Base-by-base conservation (phyloP, 1,139 yeast genomes). In the Saccharomyces uvarum region DNA sequence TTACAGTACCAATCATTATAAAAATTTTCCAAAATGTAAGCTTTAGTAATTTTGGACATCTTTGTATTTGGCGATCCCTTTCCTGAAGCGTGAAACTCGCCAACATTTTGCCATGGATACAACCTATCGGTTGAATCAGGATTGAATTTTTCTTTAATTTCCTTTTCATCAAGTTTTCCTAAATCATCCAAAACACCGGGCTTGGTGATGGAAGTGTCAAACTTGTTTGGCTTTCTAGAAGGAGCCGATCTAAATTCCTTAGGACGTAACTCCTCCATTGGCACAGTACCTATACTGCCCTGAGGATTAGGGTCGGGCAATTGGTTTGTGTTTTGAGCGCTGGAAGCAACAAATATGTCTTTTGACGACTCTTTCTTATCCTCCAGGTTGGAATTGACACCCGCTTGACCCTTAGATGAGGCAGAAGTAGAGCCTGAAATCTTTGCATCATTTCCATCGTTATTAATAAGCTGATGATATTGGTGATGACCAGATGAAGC, bases 1-100 rank as follows among this genome's bases (percentile, higher is more conserved):
- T 86, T 86, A 80, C 83, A 82, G 70, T 83, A 86, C 77, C 85
- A 78, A 66, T 87, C 95, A 21, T 85, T 81, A 62, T 78, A 82
- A 63, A 84, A 84, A 56, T 79, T 85, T 69, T 86, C 91, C 53
- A 76, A 66, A 41, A 87, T 81, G 60, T 84, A 86, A n/a, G 78
- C 73, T 64, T 81, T 83, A 46, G 85, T 64, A 8, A 67, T 61
- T 14, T 62, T 61, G 2, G 76, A 63, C 47, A 70, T 69, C 2
- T 63, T 59, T 4, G 67, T 50, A 11, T 60, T 59, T 7, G 60
- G 56, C 3, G 56, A 47, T 7, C 62, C 60, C 42, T 57, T 63
- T 42, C 66, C 68, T 13, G 68, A 63, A n/a, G 70, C 63, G 51
- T 64, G 65, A 56, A 72, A 78, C 19, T 72, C 70, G 47, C 79